Conservation (phyloP, 225 moss, liverwort and hornwort species). For the Straminergon stramineum region DNA sequence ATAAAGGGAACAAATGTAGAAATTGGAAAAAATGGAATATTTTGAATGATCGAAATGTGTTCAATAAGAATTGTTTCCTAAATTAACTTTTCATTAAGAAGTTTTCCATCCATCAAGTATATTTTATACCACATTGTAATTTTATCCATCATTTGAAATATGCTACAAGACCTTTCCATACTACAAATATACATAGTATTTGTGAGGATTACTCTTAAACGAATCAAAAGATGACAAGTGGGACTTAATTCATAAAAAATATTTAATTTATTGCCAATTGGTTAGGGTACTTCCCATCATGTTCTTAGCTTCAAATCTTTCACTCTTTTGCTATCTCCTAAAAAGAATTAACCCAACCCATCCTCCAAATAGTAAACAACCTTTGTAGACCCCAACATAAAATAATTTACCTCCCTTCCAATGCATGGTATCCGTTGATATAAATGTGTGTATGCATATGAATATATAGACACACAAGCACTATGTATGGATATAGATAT, state of each 20-base stretch:
- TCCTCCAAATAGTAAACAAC: too few species aligned
- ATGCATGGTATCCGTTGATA: too few species aligned
- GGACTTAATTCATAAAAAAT: not conserved
- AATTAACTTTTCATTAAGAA: not conserved
- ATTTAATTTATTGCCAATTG: not conserved
- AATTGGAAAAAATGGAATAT: too few species aligned
- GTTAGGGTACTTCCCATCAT: not conserved
- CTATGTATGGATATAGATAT: too few species aligned
- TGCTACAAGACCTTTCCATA: not conserved
- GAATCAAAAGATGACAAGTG: not conserved
- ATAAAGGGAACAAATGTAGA: too few species aligned
- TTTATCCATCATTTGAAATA: not conserved
- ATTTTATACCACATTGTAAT: not conserved
- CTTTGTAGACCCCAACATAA: too few species aligned
- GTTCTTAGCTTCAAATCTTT: too few species aligned
- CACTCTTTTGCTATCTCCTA: too few species aligned
- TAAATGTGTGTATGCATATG: too few species aligned
- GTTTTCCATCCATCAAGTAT: not conserved
- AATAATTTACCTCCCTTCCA: too few species aligned
- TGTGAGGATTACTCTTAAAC: not conserved
- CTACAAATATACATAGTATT: not conserved
- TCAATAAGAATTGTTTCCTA: fast-evolving
- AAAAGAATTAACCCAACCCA: fast-evolving
- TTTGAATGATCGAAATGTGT: not conserved
- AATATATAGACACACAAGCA: too few species aligned